Base-by-base conservation (phyloP, 2,329 filamentous ascomycete genomes). In the Podosphaera xanthii region DNA sequence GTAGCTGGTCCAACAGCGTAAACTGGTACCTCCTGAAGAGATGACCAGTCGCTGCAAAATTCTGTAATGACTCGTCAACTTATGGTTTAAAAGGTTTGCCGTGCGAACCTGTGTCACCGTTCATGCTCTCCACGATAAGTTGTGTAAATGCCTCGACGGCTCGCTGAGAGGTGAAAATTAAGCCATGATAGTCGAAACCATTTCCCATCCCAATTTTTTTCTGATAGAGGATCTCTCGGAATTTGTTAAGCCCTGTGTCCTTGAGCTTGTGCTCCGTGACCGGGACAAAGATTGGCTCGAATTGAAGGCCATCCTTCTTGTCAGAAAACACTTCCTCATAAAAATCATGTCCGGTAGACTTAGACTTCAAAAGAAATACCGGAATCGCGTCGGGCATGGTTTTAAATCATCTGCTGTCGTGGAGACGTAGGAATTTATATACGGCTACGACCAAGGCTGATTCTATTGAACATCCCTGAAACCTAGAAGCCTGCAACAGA, bases 1-100 rank as follows among this genome's bases (percentile, higher is more conserved):
- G 87, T 92, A 4, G 87, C 87, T 1, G 86, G 86, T 0, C 87
- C 87, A 58, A 92, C 87, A 61, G 84, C 86, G 70, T 91, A 92
- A 50, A 91, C 70, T 5, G 78, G 73, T 64, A 86, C 69, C 68
- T 78, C 66, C 64, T 78, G 70, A 62, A 83, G 71, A 66, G 77
- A 70, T 46, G 79, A 76, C 78, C 77, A 80, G 59, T 60, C 48
- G 30, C 49, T 57, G 35, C 61, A 58, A 55, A 59, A 62, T 65
- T 55, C 38, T 35, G 36, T 55, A 22, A 60, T 63, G 57, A 53
- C 35, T 52, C n/a, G 10, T 48, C 60, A 50, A 59, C n/a, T 35
- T 48, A 34, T 33, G 50, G 1, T 31, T 14, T 14, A 52, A 38
- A 56, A 46, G 50, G 54, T n/a, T 53, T 57, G 60, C 52, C 8